phyloP scores from a whole-genome alignment of 148 eudicot genomes.

The Cornus florida region DNA sequence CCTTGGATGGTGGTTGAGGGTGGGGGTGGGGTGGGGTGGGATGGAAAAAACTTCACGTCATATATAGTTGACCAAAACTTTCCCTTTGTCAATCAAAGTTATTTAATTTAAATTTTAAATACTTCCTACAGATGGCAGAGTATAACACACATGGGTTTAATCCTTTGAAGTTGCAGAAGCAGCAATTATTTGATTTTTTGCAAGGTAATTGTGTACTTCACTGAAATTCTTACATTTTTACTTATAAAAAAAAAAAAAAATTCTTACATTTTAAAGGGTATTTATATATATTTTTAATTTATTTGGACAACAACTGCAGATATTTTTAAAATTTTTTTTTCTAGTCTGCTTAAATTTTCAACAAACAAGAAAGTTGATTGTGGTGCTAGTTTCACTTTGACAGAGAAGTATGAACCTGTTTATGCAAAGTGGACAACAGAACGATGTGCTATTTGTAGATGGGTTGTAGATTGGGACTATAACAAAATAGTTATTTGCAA shows the following conservation, averaged over 20 bases:
- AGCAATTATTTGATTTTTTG: conserved; percentile 59
- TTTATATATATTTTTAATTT: too few species aligned
- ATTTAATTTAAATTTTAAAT: neutral
- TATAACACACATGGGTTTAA: conserved; percentile 36
- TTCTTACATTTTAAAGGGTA: neutral
- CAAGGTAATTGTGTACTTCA: conserved; percentile 43
- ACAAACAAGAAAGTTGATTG: neutral
- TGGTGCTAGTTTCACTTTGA: conserved; percentile 15
- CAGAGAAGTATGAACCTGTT: conserved; percentile 79
- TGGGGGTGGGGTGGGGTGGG: too few species aligned
- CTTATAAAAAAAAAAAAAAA: too few species aligned
- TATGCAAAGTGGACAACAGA: conserved; percentile 85
- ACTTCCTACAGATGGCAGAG: conserved; percentile 61
- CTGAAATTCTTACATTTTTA: neutral
- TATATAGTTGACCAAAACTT: neutral
- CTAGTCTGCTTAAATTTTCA: neutral
- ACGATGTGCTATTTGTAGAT: conserved; percentile 93
- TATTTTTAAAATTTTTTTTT: neutral
- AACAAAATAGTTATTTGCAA: conserved; percentile 92
- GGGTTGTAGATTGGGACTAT: conserved; percentile 93
- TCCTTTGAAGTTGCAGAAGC: conserved; percentile 49
- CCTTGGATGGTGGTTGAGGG: too few species aligned
- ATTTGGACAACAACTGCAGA: neutral
- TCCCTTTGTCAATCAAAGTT: neutral
- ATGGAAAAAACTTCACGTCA: too few species aligned